Evolutionary conservation across 306 rosid species (phyloP), one percentile per base, ranked within the genome.

Genomic region (Prunus dulcis): DNA sequence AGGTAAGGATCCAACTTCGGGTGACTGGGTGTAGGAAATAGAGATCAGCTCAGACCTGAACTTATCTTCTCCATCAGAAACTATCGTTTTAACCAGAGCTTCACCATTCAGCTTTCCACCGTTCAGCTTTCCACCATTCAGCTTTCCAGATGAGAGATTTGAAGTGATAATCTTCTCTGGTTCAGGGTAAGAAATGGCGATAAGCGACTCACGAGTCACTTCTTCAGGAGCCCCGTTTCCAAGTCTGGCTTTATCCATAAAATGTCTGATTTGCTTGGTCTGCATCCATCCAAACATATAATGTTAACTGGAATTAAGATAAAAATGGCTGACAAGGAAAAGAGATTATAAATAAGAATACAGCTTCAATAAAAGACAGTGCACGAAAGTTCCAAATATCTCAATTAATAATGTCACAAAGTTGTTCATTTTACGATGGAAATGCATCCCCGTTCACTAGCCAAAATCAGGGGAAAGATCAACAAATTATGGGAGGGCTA

Each of bases 121-220:
- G 4, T 32, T 32, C 34, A 32, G 52, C 79, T 77, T 84, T 47
- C 63, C 86, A 66, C 9, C 41, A 34, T 34, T 34, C 41, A 34
- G 41, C 41, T 34, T 34, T 34, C 57, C 86, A 66, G 75, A 25
- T 14, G 77, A 53, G 67, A 25, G 69, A 22, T 74, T 71, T 56
- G 89, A 71, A 75, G 74, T 34, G 69, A 76, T 52, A 66, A 14
- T 76, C 58, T 78, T 71, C 43, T 87, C 88, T 77, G 90, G 88
- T 71, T 73, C 77, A 22, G 62, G 30, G 79, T 84, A 79, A 46
- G 90, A 82, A 52, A 87, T 84, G 78, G 85, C 72, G 43, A 87
- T 87, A 20, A 87, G 88, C 46, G 86, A 87, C 83, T 87, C 90
- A 67, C 90, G 84, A 68, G 90, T 79, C 86, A 77, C 83, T 80